Conservation (phyloP, 2,329 filamentous ascomycete species). For the Penicillium hesseltinei region DNA sequence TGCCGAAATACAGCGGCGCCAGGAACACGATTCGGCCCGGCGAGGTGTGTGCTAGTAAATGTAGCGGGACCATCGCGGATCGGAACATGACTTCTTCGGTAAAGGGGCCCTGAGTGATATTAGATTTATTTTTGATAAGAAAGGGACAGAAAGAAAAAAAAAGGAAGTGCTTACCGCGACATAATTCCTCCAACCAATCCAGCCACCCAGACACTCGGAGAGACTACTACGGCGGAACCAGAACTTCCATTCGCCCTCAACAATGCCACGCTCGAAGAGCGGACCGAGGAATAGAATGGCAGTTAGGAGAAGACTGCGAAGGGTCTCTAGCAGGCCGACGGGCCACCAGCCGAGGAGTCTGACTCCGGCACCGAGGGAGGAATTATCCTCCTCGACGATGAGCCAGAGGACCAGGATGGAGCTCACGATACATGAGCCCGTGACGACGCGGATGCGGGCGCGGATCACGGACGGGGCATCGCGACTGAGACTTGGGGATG, state of each 20-base stretch:
- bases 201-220: constrained; percentile 64
- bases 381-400: constrained; percentile 55
- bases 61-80: constrained; percentile 77
- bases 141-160: too few relatives aligned
- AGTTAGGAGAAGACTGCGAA: constrained; percentile 67
- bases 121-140: neutral
- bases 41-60: constrained; percentile 67
- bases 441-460: constrained; percentile 77
- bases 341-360: constrained; percentile 82
- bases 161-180: constrained; percentile 65
- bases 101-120: constrained; percentile 65
- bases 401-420: constrained; percentile 66
- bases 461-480: constrained; percentile 89
- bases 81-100: constrained; percentile 96
- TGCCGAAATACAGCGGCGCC: constrained; percentile 84
- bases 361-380: constrained; percentile 55
- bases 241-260: constrained; percentile 67
- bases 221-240: constrained; percentile 61
- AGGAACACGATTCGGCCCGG: constrained; percentile 66
- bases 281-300: constrained; percentile 78
- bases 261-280: constrained; percentile 73
- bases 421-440: constrained; percentile 69
- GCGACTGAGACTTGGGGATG: constrained; percentile 73
- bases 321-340: constrained; percentile 62
- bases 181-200: constrained; percentile 82